phyloP scores from a whole-genome alignment of 495 filamentous ascomycete genomes.

The Jackrogersella multiformis region DNA sequence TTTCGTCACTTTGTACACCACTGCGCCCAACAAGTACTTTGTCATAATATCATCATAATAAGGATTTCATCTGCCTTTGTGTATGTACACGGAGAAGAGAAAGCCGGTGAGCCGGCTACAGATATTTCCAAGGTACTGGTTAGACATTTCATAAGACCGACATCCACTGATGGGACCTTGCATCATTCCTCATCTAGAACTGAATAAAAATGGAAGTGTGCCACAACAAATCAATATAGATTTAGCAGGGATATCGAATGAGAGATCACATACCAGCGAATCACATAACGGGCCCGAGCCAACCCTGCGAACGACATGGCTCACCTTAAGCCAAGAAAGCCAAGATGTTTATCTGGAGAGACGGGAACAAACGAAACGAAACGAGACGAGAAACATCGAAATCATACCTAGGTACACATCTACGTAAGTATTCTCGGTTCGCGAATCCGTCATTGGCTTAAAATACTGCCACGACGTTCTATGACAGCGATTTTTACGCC shows the following conservation, averaged over 20 bases:
- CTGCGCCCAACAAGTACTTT: slow-evolving; percentile 25
- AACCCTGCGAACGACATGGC: slow-evolving; percentile 24
- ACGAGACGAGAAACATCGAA: slow-evolving; percentile 33
- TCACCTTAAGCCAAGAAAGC: slow-evolving; percentile 31
- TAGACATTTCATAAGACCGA: slow-evolving; percentile 31
- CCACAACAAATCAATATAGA: slow-evolving; percentile 37
- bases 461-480: slow-evolving; percentile 22
- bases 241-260: slow-evolving; percentile 24
- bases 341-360: slow-evolving; percentile 38
- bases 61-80: slow-evolving; percentile 19
- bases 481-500: background rate
- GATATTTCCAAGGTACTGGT: slow-evolving; percentile 3
- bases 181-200: slow-evolving; percentile 40
- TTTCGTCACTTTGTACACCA: slow-evolving; percentile 26
- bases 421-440: background rate
- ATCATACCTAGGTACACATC: slow-evolving; percentile 4
- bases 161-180: slow-evolving; percentile 37
- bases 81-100: slow-evolving; percentile 21
- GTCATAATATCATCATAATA: slow-evolving; percentile 26
- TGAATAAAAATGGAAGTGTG: slow-evolving; percentile 26
- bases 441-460: slow-evolving; percentile 13
- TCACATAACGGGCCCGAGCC: slow-evolving; percentile 28
- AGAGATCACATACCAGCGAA: slow-evolving; percentile 28
- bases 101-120: slow-evolving; percentile 22
- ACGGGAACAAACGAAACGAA: slow-evolving; percentile 40